phyloP scores from a whole-genome alignment of 305 asterid genomes.

The Fraxinus ornus region DNA sequence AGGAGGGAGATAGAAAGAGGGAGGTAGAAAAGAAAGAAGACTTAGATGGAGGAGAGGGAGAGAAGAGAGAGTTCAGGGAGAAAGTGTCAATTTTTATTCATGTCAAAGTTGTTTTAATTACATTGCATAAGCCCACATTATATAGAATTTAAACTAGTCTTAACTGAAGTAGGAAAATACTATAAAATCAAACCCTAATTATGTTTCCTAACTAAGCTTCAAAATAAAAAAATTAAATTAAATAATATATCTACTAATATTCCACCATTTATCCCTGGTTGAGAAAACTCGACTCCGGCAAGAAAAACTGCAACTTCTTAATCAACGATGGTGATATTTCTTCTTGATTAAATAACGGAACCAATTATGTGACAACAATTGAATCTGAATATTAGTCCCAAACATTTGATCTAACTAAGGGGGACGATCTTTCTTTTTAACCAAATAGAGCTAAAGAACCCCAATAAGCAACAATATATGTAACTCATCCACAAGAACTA shows the following conservation, averaged over 20 bases:
- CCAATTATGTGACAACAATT: background rate
- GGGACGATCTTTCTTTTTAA: background rate
- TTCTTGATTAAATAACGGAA: background rate
- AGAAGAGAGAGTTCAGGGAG: background rate
- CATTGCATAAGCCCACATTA: background rate
- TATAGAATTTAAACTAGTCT: background rate
- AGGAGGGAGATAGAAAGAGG: background rate
- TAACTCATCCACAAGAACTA: background rate
- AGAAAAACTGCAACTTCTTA: background rate
- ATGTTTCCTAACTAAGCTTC: no score
- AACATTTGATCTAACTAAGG: no score
- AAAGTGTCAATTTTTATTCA: background rate
- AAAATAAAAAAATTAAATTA: no score
- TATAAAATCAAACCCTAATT: background rate
- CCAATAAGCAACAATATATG: background rate
- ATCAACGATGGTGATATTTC: background rate
- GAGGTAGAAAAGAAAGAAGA: background rate
- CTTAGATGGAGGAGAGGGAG: background rate
- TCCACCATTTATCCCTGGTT: background rate
- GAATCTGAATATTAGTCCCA: background rate
- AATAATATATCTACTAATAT: background rate
- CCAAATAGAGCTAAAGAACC: background rate
- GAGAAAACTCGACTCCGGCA: background rate
- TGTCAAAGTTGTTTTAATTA: background rate
- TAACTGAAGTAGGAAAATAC: background rate